phyloP scores from a whole-genome alignment of 192 early-diverging fungal genomes.

The Lobulomyces angularis region DNA sequence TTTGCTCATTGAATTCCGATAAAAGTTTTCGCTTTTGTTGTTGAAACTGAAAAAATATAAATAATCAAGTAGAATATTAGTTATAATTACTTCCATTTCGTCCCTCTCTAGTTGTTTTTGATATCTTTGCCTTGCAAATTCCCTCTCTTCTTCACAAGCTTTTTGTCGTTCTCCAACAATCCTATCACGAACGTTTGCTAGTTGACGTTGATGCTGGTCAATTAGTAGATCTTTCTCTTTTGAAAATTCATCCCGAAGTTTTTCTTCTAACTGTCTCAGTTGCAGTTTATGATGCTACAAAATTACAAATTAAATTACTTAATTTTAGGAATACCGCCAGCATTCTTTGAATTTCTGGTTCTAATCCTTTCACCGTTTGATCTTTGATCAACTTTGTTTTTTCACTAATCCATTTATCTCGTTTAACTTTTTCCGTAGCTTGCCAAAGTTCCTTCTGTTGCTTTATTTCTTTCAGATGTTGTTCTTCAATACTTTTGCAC shows the following conservation, averaged over 20 bases:
- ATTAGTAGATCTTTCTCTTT: constrained; percentile 28
- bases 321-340: constrained; percentile 22
- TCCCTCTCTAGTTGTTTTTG: constrained; percentile 48
- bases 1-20: constrained; percentile 34
- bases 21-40: constrained; percentile 41
- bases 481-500: constrained; percentile 30
- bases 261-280: constrained; percentile 39
- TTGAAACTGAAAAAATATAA: constrained; percentile 23
- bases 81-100: constrained; percentile 37
- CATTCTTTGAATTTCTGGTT: constrained; percentile 49
- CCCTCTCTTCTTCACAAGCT: constrained; percentile 46
- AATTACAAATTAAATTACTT: neutral
- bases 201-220: constrained; percentile 36
- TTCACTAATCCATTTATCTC: constrained; percentile 53
- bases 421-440: constrained; percentile 41
- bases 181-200: constrained; percentile 27
- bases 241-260: constrained; percentile 23
- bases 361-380: constrained; percentile 43
- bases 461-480: constrained; percentile 30
- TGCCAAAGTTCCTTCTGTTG: constrained; percentile 42
- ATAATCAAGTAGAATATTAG: constrained; percentile 1
- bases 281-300: constrained; percentile 43
- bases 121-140: constrained; percentile 44
- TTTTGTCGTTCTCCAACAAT: constrained; percentile 30
- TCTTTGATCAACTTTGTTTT: constrained; percentile 49